These are phyloP conservation scores for Pulveroboletus sp. DNA, from an alignment of 768 basidiomycete species.

Conservation along the genomic window DNA sequence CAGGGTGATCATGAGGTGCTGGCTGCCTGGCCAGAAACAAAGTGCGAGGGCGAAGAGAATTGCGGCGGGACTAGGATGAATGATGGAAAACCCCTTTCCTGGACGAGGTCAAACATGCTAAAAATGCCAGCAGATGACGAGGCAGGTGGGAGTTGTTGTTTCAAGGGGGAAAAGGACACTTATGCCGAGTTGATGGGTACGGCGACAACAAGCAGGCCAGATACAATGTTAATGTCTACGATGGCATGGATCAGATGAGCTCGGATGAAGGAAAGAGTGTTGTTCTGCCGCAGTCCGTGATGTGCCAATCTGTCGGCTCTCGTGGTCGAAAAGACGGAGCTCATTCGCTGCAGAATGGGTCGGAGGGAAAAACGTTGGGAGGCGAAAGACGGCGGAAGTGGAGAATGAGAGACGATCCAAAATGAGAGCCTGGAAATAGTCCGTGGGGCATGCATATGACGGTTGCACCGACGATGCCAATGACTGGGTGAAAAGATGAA, in stretches of 20 bases:
- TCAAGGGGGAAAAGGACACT: constrained; percentile 1
- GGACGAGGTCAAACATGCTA: constrained; percentile 40
- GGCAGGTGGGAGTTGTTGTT: not conserved
- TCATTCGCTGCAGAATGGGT: not conserved
- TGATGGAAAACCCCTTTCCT: constrained; percentile 36
- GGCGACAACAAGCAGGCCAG: constrained; percentile 43
- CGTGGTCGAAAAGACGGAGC: constrained; percentile 8
- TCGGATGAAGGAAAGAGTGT: constrained; percentile 33
- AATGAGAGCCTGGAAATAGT: constrained; percentile 45
- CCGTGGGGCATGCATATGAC: constrained; percentile 65
- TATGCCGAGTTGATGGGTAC: constrained; percentile 45
- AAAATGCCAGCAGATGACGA: constrained; percentile 37
- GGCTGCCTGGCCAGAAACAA: constrained; percentile 48
- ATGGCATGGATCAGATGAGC: constrained; percentile 42
- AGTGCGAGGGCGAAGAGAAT: constrained; percentile 44
- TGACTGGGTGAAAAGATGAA: constrained; percentile 18
- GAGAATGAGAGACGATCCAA: constrained; percentile 31
- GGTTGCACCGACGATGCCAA: constrained; percentile 48
- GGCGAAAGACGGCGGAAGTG: constrained; percentile 23
- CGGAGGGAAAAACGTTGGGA: not conserved
- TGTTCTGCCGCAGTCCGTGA: constrained; percentile 29
- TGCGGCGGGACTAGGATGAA: no score
- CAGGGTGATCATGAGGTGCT: constrained; percentile 47
- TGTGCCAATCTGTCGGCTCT: constrained; percentile 6
- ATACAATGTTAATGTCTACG: constrained; percentile 48